Conservation (phyloP, 2,329 filamentous ascomycete genomes). For the Xylaria sp. region DNA sequence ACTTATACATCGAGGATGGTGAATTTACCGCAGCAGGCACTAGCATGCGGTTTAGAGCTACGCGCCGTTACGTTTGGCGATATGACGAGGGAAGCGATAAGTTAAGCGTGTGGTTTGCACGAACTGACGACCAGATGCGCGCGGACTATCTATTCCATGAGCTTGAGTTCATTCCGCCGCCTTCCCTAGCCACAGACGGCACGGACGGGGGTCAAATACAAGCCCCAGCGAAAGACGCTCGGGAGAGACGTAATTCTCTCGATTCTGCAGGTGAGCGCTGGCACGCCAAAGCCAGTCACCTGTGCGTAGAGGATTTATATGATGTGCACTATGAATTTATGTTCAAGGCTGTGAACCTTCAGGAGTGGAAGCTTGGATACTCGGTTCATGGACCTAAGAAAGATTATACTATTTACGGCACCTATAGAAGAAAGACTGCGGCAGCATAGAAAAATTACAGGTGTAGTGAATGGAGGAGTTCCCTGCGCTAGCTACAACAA, state of each 20-base stretch:
- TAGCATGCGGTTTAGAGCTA: constrained; percentile 68
- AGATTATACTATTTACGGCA: constrained; percentile 72
- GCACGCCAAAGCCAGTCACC: constrained; percentile 73
- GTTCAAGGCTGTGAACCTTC: constrained; percentile 67
- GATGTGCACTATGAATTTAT: constrained; percentile 75
- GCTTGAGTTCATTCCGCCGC: constrained; percentile 67
- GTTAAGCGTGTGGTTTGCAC: constrained; percentile 79
- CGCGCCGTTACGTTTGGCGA: constrained; percentile 76
- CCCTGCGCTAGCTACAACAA: background rate
- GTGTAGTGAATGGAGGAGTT: background rate
- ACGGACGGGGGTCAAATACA: constrained; percentile 22
- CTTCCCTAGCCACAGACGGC: constrained; percentile 13
- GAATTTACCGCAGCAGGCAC: constrained; percentile 66
- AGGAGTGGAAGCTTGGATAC: constrained; percentile 70
- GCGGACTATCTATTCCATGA: constrained; percentile 82
- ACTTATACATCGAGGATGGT: constrained; percentile 76
- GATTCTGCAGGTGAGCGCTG: constrained; percentile 53
- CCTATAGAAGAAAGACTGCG: constrained; percentile 56
- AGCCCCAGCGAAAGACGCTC: constrained; percentile 31
- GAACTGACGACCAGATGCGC: constrained; percentile 67
- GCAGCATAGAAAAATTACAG: background rate
- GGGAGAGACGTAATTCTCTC: constrained; percentile 7
- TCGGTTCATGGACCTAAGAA: constrained; percentile 78
- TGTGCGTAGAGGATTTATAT: constrained; percentile 79
- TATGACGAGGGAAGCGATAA: constrained; percentile 70